Evolutionary conservation across 2,329 filamentous ascomycete species (phyloP).

Genomic region (Diaporthe sp.): DNA sequence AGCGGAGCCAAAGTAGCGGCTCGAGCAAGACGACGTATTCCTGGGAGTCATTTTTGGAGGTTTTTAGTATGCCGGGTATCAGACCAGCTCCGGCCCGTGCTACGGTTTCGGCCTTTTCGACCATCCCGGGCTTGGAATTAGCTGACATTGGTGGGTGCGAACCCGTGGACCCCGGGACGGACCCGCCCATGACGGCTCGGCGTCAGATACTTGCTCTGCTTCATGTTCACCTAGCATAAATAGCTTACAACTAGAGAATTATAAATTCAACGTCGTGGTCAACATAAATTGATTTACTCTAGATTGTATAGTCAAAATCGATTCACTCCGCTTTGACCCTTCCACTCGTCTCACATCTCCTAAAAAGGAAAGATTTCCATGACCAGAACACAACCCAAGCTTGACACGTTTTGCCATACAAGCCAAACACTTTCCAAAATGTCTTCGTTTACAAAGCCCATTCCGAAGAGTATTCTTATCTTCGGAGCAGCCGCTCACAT

Average conservation of each 20-base stretch:
- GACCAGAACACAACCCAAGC: rapidly evolving
- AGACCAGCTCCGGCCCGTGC: neutral
- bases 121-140: neutral
- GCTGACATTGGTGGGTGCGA: neutral
- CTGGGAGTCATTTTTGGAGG: neutral
- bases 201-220: neutral
- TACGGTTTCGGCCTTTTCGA: neutral
- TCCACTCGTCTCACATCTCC: neutral
- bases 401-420: no score
- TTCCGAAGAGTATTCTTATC: neutral
- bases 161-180: neutral
- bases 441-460: neutral
- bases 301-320: no score
- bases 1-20: neutral
- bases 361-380: neutral
- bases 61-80: neutral
- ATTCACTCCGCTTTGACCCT: neutral
- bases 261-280: neutral
- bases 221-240: neutral
- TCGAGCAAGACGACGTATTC: neutral
- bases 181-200: neutral
- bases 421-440: no score
- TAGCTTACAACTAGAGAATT: neutral
- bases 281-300: rapidly evolving
- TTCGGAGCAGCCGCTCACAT: neutral